Evolutionary conservation across 768 basidiomycete genomes (phyloP).

Genomic region (Suillus tomentosus): DNA sequence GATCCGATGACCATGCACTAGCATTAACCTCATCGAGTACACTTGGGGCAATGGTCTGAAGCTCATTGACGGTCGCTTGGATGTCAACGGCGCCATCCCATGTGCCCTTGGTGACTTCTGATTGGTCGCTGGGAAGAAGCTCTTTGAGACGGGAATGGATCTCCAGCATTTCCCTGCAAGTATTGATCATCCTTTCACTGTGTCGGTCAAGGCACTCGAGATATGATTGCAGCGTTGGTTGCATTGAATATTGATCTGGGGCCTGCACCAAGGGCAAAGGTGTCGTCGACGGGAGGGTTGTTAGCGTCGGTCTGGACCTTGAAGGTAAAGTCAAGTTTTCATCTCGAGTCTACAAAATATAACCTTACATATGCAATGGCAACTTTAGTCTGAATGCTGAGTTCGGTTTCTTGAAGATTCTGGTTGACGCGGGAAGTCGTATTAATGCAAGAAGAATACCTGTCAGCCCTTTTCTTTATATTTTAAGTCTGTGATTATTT

Average conservation of each 20-base stretch:
- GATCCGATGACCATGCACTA: too few species aligned
- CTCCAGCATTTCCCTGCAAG: not conserved
- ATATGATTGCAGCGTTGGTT: not conserved
- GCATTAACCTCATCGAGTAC: not conserved
- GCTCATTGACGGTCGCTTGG: not conserved
- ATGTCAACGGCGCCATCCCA: not conserved
- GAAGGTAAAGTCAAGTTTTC: not conserved
- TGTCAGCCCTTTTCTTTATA: too few species aligned
- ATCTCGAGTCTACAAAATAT: not conserved
- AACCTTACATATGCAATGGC: too few species aligned
- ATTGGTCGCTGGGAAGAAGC: not conserved
- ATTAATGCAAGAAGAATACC: too few species aligned
- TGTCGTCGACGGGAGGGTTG: not conserved
- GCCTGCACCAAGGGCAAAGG: not conserved
- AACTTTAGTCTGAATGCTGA: too few species aligned
- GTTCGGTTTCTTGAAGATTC: too few species aligned
- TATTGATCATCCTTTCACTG: not conserved
- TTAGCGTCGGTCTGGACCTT: not conserved
- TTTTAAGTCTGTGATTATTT: too few species aligned
- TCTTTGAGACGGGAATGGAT: not conserved
- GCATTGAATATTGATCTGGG: not conserved
- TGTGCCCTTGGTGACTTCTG: not conserved
- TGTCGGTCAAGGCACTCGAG: not conserved
- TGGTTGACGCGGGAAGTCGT: too few species aligned
- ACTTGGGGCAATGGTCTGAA: not conserved